phyloP scores from a whole-genome alignment of 2,329 filamentous ascomycete species.

The Diaporthe ampelina region DNA sequence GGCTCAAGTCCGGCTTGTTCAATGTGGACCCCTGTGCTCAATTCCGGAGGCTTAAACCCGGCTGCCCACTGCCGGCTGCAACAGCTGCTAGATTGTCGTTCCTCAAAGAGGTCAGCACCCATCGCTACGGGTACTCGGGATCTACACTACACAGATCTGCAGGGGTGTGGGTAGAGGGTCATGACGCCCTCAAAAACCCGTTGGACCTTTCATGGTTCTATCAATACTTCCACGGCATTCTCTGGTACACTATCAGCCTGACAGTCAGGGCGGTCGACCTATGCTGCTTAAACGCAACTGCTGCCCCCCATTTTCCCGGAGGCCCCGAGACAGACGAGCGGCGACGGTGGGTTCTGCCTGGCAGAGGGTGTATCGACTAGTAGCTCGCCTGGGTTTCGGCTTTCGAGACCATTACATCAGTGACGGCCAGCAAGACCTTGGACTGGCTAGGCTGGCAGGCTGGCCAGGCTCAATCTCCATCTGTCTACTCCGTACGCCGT shows the following conservation, averaged over 20 bases:
- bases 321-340: neutral
- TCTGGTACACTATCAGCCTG: neutral
- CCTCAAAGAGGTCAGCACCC: neutral
- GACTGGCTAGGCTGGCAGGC: neutral
- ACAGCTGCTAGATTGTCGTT: neutral
- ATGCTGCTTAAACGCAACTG: neutral
- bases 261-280: neutral
- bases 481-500: neutral
- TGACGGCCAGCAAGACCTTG: neutral
- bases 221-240: neutral
- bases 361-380: neutral
- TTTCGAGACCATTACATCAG: neutral
- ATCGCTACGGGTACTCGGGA: neutral
- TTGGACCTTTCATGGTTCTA: neutral
- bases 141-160: conserved; percentile 3
- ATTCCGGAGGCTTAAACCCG: neutral
- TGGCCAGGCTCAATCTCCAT: neutral
- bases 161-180: conserved; percentile 1
- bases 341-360: neutral
- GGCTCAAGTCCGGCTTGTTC: neutral
- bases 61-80: no score
- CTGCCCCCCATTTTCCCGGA: neutral
- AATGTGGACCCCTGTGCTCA: neutral
- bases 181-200: neutral
- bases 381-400: neutral